phyloP scores from a whole-genome alignment of 1,284 basidiomycete species.

The Tylopilus orsonianus region DNA sequence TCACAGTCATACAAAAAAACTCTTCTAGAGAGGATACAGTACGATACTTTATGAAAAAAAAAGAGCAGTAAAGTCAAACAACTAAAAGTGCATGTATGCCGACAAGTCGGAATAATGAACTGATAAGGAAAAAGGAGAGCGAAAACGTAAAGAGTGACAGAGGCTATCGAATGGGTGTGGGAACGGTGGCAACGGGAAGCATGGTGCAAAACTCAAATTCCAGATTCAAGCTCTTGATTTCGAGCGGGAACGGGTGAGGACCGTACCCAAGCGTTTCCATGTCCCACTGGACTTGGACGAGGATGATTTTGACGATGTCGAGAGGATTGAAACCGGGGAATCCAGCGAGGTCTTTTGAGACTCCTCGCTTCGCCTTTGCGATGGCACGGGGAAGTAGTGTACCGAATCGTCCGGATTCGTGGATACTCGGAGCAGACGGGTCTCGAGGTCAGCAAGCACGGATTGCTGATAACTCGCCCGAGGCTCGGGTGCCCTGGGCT shows the following conservation, averaged over 20 bases:
- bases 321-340: slow-evolving; percentile 28
- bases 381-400: slow-evolving; percentile 35
- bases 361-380: slow-evolving; percentile 35
- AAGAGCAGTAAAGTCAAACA: not conserved
- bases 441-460: slow-evolving; percentile 34
- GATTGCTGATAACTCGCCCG: slow-evolving; percentile 32
- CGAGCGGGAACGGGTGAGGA: slow-evolving; percentile 23
- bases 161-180: slow-evolving; percentile 4
- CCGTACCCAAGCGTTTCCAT: slow-evolving; percentile 23
- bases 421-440: slow-evolving; percentile 26
- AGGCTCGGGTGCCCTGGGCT: slow-evolving; percentile 9
- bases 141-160: slow-evolving; percentile 16
- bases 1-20: slow-evolving; percentile 4
- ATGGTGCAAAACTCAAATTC: slow-evolving; percentile 1
- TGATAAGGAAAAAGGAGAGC: slow-evolving; percentile 12
- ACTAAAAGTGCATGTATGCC: slow-evolving; percentile 4
- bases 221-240: slow-evolving; percentile 25
- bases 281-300: slow-evolving; percentile 26
- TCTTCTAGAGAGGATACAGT: slow-evolving; percentile 19
- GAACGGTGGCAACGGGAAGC: slow-evolving; percentile 1
- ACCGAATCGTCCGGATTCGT: slow-evolving; percentile 32
- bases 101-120: slow-evolving; percentile 20
- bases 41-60: slow-evolving; percentile 2
- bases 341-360: slow-evolving; percentile 30
- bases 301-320: slow-evolving; percentile 20